A percentile compares a stretch with the other conserved stretches of the same genome.
phyloP scores from a whole-genome alignment of 129 eudicot species.

The Flaveria trinervia region DNA sequence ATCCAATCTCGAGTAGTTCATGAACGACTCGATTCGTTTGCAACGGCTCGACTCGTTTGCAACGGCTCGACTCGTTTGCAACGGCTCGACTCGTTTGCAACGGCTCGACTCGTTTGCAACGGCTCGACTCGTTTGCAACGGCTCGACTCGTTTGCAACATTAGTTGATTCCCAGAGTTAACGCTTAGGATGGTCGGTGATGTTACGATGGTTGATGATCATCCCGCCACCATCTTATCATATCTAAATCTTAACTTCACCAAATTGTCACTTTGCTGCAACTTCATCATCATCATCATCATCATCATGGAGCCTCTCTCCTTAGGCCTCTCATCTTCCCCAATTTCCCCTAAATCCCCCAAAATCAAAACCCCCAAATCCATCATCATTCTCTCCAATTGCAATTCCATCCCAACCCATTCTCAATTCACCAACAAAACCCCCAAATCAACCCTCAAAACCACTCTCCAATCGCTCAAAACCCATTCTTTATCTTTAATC shows the following conservation, averaged over 20 bases:
- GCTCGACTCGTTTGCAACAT: too few species aligned
- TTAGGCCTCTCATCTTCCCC: slow-evolving; percentile 65
- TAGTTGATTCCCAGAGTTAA: neutral
- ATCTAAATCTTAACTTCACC: neutral
- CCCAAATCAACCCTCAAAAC: slow-evolving; percentile 33
- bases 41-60: too few species aligned
- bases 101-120: too few species aligned
- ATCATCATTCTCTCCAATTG: slow-evolving; percentile 33
- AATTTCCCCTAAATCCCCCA: slow-evolving; percentile 41
- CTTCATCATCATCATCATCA: neutral
- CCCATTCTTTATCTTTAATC: slow-evolving; percentile 33
- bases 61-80: too few species aligned
- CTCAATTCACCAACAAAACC: slow-evolving; percentile 24
- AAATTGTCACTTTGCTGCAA: neutral
- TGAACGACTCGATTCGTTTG: too few species aligned
- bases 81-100: too few species aligned
- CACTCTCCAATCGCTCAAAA: slow-evolving; percentile 19
- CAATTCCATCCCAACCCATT: slow-evolving; percentile 23
- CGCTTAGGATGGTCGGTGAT: neutral
- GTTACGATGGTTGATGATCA: slow-evolving; percentile 11
- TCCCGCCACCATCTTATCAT: slow-evolving; percentile 39
- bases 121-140: too few species aligned
- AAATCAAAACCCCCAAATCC: slow-evolving; percentile 34
- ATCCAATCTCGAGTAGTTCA: too few species aligned
- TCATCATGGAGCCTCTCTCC: slow-evolving; percentile 64